Conservation (phyloP, 2,329 filamentous ascomycete species). For the Scedosporium apiospermum region DNA sequence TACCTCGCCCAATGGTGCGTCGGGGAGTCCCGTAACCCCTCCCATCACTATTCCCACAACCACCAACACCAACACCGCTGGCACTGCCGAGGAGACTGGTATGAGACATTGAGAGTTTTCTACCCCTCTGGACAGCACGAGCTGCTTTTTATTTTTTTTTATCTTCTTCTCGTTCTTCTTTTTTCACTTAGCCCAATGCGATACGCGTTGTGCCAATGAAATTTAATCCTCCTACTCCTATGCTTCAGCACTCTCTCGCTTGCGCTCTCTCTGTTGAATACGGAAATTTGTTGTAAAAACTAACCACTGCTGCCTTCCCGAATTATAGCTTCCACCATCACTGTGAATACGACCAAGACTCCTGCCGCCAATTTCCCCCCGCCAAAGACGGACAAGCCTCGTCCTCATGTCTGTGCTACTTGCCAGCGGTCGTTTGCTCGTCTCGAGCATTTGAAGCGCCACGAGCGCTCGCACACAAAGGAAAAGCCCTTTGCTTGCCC, state of each 20-base stretch:
- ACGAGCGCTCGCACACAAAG: conserved; percentile 96
- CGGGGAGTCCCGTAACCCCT: conserved; percentile 8
- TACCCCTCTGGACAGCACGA: conserved; percentile 5
- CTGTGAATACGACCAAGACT: conserved; percentile 34
- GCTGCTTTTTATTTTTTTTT: neutral
- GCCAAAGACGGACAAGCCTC: conserved; percentile 93
- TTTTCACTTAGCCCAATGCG: too few relatives aligned
- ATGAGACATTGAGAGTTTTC: conserved; percentile 8
- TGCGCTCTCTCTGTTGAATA: neutral
- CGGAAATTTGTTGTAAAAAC: neutral
- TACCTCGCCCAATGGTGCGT: conserved; percentile 7
- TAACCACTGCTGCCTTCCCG: neutral
- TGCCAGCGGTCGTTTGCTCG: conserved; percentile 90
- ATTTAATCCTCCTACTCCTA: too few relatives aligned
- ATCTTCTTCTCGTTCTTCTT: neutral
- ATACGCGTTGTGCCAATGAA: too few relatives aligned
- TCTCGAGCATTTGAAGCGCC: conserved; percentile 91
- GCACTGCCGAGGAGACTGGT: conserved; percentile 7
- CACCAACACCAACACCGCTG: conserved; percentile 5
- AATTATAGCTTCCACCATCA: conserved; percentile 36
- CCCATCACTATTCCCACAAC: neutral
- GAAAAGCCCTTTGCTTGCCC: conserved; percentile 98
- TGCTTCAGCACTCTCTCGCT: neutral
- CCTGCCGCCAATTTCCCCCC: conserved; percentile 52
- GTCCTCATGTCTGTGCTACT: conserved; percentile 86